phyloP scores from a whole-genome alignment of 805 yeast genomes.

The Zygotorulaspora danielsina region DNA sequence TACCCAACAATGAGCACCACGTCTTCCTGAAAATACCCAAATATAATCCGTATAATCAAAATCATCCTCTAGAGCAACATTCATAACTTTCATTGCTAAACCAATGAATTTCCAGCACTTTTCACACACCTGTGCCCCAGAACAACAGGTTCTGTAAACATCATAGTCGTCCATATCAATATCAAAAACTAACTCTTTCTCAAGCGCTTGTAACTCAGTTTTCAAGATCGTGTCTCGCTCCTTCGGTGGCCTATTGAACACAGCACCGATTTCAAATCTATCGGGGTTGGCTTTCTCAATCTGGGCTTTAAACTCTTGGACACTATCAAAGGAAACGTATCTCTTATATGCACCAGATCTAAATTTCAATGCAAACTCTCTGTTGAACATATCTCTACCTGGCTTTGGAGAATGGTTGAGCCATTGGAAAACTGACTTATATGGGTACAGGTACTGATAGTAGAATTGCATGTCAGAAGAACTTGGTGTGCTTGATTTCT shows the following conservation, averaged over 20 bases:
- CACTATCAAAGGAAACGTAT: conserved; percentile 66
- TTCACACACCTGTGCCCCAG: conserved; percentile 74
- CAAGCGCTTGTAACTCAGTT: conserved; percentile 69
- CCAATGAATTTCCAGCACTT: conserved; percentile 93
- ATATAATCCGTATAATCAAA: conserved; percentile 82
- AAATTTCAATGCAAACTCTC: conserved; percentile 92
- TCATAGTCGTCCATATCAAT: conserved; percentile 98
- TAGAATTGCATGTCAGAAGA: conserved; percentile 65
- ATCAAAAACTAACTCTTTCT: conserved; percentile 90
- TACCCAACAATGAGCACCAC: conserved; percentile 99
- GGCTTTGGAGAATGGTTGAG: conserved; percentile 78
- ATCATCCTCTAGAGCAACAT: conserved; percentile 69
- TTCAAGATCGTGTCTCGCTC: conserved; percentile 75
- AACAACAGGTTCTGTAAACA: conserved; percentile 87
- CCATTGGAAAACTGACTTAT: conserved; percentile 80
- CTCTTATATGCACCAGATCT: conserved; percentile 86
- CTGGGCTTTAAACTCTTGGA: conserved; percentile 72
- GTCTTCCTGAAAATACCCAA: conserved; percentile 97
- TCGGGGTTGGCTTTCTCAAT: conserved; percentile 74
- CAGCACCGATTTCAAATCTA: conserved; percentile 93
- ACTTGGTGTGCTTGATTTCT: conserved; percentile 24
- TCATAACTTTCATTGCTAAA: conserved; percentile 74
- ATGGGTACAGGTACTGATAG: conserved; percentile 70
- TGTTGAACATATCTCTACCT: conserved; percentile 69
- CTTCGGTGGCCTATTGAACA: conserved; percentile 82